phyloP scores from a whole-genome alignment of 2,329 filamentous ascomycete genomes.

The Pyricularia sp. region DNA sequence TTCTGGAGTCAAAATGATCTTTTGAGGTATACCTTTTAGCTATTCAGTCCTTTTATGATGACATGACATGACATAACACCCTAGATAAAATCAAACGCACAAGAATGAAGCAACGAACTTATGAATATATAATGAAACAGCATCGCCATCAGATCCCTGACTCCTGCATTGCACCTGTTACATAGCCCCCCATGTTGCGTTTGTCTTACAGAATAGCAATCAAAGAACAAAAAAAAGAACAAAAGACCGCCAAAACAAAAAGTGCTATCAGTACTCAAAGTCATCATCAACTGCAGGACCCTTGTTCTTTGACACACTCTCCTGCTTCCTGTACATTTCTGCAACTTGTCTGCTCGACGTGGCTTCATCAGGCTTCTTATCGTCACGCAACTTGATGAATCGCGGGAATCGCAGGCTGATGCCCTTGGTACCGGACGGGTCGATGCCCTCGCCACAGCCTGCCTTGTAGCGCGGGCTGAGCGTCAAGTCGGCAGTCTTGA shows the following conservation, averaged over 20 bases:
- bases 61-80: not conserved
- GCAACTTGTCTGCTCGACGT: slow-evolving; percentile 78
- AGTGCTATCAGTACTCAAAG: slow-evolving; percentile 70
- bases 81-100: not conserved
- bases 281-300: slow-evolving; percentile 87
- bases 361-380: slow-evolving; percentile 91
- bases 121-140: not conserved
- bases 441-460: slow-evolving; percentile 73
- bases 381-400: slow-evolving; percentile 85
- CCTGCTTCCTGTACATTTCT: slow-evolving; percentile 95
- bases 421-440: slow-evolving; percentile 56
- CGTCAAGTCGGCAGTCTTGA: slow-evolving; percentile 92
- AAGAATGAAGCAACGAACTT: not conserved
- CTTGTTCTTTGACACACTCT: slow-evolving; percentile 80
- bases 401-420: slow-evolving; percentile 86
- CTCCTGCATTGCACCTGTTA: not conserved
- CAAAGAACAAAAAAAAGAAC: not conserved
- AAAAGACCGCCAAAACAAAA: not conserved
- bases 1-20: not conserved
- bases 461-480: slow-evolving; percentile 89
- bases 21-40: not conserved
- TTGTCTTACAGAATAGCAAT: not conserved
- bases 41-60: not conserved
- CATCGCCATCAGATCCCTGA: not conserved
- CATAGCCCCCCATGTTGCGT: not conserved